phyloP scores from a whole-genome alignment of 2,329 filamentous ascomycete genomes.

The Botrytis fabae region DNA sequence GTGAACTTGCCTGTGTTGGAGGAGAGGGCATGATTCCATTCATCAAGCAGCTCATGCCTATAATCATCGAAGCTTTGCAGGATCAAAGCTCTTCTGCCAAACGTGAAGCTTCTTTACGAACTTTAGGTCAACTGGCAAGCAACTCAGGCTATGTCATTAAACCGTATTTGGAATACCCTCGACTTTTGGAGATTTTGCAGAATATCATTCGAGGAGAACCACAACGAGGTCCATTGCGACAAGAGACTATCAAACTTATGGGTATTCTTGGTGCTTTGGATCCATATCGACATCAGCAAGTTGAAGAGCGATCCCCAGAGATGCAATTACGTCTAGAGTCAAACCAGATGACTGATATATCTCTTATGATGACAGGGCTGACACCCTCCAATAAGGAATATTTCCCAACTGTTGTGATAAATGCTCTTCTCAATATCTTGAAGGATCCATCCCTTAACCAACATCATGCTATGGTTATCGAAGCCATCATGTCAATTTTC shows the following conservation, averaged over 20 bases:
- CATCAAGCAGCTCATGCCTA: conserved; percentile 88
- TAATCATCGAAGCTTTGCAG: conserved; percentile 90
- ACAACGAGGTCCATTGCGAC: conserved; percentile 78
- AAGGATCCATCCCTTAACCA: conserved; percentile 87
- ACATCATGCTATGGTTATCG: conserved; percentile 91
- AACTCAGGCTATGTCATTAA: conserved; percentile 98
- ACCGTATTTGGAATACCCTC: conserved; percentile 92
- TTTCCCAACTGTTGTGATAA: conserved; percentile 96
- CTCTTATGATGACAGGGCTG: conserved; percentile 94
- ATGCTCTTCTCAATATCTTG: conserved; percentile 86
- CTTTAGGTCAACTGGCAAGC: conserved; percentile 87
- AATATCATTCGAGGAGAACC: conserved; percentile 90
- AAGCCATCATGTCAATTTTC: conserved; percentile 99
- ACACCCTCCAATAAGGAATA: conserved; percentile 98
- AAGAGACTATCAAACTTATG: conserved; percentile 95
- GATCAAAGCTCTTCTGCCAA: conserved; percentile 90
- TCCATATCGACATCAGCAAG: conserved; percentile 94
- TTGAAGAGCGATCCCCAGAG: conserved; percentile 85
- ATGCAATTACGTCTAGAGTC: conserved; percentile 66
- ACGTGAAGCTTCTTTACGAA: conserved; percentile 85
- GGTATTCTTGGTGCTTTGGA: conserved; percentile 93
- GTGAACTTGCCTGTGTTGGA: conserved; percentile 89
- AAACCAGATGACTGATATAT: conserved; percentile 82
- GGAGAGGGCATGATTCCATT: conserved; percentile 92
- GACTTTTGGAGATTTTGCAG: conserved; percentile 88